Conservation (phyloP, 768 basidiomycete genomes). For the Xerocomellus amylosporus region DNA sequence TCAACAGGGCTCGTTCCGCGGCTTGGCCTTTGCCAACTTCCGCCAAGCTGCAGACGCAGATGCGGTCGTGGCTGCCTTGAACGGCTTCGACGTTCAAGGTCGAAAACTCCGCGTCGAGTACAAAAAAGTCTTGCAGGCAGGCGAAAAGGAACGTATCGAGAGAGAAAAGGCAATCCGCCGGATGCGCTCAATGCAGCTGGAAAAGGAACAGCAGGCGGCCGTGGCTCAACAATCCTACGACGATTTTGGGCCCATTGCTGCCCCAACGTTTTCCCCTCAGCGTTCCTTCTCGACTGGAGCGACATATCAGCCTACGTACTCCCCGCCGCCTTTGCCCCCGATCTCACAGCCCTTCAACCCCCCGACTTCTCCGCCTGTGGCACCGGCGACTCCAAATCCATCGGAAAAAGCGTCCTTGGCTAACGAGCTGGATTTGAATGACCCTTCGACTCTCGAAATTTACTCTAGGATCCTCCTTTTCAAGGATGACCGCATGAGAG, state of each 20-base stretch:
- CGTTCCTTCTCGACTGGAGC: conserved; percentile 67
- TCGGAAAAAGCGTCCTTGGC: conserved; percentile 61
- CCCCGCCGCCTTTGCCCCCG: conserved; percentile 51
- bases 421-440: conserved; percentile 89
- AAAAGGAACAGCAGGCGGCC: conserved; percentile 64
- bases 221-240: conserved; percentile 55
- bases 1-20: conserved; percentile 93
- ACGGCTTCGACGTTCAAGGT: conserved; percentile 94
- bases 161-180: conserved; percentile 96
- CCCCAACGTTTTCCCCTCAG: conserved; percentile 62
- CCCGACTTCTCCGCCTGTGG: conserved; percentile 50
- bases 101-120: conserved; percentile 98
- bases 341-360: conserved; percentile 42
- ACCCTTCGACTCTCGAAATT: conserved; percentile 93
- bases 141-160: conserved; percentile 98
- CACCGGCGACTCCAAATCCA: conserved; percentile 57
- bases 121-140: conserved; percentile 98
- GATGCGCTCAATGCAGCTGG: conserved; percentile 96
- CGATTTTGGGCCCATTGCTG: conserved; percentile 62
- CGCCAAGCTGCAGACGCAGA: conserved; percentile 88
- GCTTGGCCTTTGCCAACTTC: conserved; percentile 98
- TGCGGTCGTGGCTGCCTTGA: conserved; percentile 91
- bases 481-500: conserved; percentile 96
- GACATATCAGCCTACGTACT: conserved; percentile 63
- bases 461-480: conserved; percentile 95